Percentiles rank a stretch among this genome's conserved stretches.
Evolutionary conservation across 2,329 filamentous ascomycete genomes (phyloP).

Genomic region (Drechslera avenae): DNA sequence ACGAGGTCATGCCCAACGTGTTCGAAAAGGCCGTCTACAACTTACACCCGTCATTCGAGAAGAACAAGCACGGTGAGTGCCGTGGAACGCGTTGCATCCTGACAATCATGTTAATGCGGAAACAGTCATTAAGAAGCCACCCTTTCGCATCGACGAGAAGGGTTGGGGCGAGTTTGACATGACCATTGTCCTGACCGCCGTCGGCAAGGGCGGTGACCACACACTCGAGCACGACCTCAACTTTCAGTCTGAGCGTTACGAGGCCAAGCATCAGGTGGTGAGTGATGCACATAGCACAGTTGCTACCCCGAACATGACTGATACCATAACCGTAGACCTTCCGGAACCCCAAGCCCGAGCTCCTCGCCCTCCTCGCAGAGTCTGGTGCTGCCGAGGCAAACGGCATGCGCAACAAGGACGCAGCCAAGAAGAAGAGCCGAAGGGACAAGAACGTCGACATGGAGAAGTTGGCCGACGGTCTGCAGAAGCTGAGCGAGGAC

Average conservation of each 20-base stretch:
- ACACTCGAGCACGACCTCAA: slow-evolving; percentile 87
- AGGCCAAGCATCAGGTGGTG: slow-evolving; percentile 76
- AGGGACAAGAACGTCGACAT: slow-evolving; percentile 76
- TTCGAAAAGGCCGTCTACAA: slow-evolving; percentile 94
- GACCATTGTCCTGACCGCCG: slow-evolving; percentile 78
- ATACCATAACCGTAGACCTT: slow-evolving; percentile 62
- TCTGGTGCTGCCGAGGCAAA: slow-evolving; percentile 76
- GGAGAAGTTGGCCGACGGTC: slow-evolving; percentile 92
- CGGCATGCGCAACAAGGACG: slow-evolving; percentile 68
- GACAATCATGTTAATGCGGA: not conserved
- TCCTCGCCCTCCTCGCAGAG: slow-evolving; percentile 78
- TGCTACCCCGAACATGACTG: not conserved
- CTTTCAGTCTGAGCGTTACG: slow-evolving; percentile 81
- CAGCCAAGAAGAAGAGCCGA: slow-evolving; percentile 76
- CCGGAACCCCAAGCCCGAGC: slow-evolving; percentile 88
- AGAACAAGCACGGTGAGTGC: slow-evolving; percentile 76
- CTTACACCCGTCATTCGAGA: slow-evolving; percentile 90
- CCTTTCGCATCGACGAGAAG: slow-evolving; percentile 89
- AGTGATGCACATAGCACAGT: slow-evolving; percentile 26
- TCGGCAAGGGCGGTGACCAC: slow-evolving; percentile 84
- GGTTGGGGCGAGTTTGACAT: slow-evolving; percentile 99
- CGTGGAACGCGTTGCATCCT: not conserved
- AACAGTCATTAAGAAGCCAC: slow-evolving; percentile 72
- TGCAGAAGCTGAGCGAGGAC: slow-evolving; percentile 89
- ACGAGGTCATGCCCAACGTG: slow-evolving; percentile 78